Evolutionary conservation across 148 eudicot genomes (phyloP).

Genomic region (Polygonum aviculare): DNA sequence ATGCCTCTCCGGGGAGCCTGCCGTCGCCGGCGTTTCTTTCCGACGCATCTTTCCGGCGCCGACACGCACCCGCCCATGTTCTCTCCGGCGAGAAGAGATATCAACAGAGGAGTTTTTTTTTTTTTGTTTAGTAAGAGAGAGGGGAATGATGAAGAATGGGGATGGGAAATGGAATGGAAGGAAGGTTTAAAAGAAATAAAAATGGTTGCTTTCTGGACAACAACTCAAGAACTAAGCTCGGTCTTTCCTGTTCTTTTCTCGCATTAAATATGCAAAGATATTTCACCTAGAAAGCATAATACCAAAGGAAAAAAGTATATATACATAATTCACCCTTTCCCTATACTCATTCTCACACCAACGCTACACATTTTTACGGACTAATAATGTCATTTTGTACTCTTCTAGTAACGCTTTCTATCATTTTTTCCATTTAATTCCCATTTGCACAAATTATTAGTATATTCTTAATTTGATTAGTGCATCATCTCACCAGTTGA

Average conservation of each 20-base stretch:
- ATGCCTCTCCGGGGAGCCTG: background rate
- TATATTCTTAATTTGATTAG: no score
- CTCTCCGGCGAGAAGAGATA: background rate
- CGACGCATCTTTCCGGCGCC: background rate
- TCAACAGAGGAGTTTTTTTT: background rate
- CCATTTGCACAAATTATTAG: no score
- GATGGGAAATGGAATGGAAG: background rate
- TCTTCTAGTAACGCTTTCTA: no score
- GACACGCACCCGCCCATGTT: conserved; percentile 11
- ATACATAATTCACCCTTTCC: no score
- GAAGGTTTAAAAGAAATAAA: background rate
- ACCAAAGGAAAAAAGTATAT: no score
- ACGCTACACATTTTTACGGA: no score
- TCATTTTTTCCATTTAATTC: no score
- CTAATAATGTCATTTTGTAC: no score
- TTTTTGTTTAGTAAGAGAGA: background rate
- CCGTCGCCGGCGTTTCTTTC: background rate
- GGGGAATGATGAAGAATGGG: background rate
- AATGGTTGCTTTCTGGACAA: background rate
- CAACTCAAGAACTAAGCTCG: background rate
- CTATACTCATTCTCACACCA: background rate
- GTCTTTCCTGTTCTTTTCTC: background rate
- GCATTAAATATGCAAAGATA: no score
- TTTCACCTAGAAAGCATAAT: no score
- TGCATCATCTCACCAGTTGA: no score